Percentiles rank a stretch among this genome's conserved stretches.
These are phyloP conservation scores for Ceratobasidium sp. DNA, from an alignment of 1,284 basidiomycete genomes.

Conservation along the genomic window DNA sequence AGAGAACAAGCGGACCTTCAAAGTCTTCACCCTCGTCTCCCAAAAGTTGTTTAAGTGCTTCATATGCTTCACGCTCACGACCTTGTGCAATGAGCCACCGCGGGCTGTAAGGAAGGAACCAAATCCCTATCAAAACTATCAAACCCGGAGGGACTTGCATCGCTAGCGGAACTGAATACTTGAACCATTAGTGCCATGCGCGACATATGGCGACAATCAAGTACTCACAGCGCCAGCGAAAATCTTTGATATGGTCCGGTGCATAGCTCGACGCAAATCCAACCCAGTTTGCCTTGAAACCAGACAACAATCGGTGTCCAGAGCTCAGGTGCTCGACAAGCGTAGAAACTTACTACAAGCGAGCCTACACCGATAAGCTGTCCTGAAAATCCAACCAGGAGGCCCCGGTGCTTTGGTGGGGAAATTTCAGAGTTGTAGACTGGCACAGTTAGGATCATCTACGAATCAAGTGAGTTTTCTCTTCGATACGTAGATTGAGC, in stretches of 20 bases:
- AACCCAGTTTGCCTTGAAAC: constrained; percentile 41
- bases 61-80: constrained; percentile 39
- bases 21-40: constrained; percentile 22
- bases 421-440: constrained; percentile 42
- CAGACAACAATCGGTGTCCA: no score
- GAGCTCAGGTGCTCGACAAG: neutral
- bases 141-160: constrained; percentile 38
- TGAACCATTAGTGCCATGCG: neutral
- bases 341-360: constrained; percentile 17
- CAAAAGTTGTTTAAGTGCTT: constrained; percentile 26
- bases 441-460: constrained; percentile 38
- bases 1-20: constrained; percentile 11
- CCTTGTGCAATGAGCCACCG: constrained; percentile 43
- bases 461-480: neutral
- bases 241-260: constrained; percentile 24
- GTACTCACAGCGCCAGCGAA: constrained; percentile 41
- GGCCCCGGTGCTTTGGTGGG: constrained; percentile 32
- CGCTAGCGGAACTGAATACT: constrained; percentile 17
- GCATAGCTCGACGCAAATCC: constrained; percentile 36
- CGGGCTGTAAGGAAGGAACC: constrained; percentile 45
- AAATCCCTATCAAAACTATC: constrained; percentile 28
- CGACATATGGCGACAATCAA: no score
- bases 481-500: no score
- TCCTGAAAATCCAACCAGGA: constrained; percentile 27
- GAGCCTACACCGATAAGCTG: constrained; percentile 30